Conservation (phyloP, 148 eudicot species). For the Silene uniflora region DNA sequence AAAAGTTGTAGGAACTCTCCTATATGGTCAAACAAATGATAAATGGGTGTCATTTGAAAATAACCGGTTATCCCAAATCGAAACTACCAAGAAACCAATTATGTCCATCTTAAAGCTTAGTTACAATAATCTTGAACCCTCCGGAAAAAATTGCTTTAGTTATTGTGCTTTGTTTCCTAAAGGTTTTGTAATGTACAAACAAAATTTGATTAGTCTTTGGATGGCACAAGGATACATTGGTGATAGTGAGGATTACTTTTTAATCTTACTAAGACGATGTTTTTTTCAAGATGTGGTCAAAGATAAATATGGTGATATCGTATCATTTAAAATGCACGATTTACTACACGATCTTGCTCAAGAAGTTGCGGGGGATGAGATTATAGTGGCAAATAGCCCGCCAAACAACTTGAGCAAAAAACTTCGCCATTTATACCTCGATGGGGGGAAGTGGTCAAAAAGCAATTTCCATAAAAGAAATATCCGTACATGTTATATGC, state of each 20-base stretch:
- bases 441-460: not conserved
- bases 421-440: not conserved
- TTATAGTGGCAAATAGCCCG: not conserved
- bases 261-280: not conserved
- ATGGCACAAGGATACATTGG: not conserved
- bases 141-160: not conserved
- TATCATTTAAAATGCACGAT: slow-evolving; percentile 13
- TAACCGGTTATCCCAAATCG: not conserved
- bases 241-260: not conserved
- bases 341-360: slow-evolving; percentile 20
- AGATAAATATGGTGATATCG: not conserved
- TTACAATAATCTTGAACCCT: not conserved
- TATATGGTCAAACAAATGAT: not conserved
- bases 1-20: not conserved
- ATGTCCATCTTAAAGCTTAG: not conserved
- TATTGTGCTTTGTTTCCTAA: not conserved
- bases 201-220: not conserved
- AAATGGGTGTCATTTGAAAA: not conserved
- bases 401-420: not conserved
- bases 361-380: slow-evolving; percentile 5
- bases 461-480: not conserved
- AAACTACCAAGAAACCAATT: not conserved
- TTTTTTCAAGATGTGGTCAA: not conserved
- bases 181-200: not conserved
- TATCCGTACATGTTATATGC: slow-evolving; percentile 2